Evolutionary conservation across 2,329 filamentous ascomycete species (phyloP).

Genomic region (Sclerotinia trifoliorum): DNA sequence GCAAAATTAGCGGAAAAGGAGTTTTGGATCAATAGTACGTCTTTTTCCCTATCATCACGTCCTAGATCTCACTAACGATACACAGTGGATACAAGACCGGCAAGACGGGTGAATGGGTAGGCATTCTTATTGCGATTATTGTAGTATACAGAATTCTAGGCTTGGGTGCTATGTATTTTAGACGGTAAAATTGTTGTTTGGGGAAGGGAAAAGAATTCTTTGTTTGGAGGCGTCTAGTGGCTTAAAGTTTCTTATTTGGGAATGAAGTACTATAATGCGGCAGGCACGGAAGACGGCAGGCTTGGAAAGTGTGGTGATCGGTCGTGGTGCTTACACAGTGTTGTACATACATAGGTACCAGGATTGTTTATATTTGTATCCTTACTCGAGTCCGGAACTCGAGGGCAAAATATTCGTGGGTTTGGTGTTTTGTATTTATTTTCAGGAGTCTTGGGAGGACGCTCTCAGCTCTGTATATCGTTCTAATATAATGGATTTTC

Average conservation of each 20-base stretch:
- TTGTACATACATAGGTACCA: conserved; percentile 3
- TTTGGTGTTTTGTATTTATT: background rate
- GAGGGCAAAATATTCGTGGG: background rate
- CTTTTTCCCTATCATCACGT: no score
- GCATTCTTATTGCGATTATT: conserved; percentile 76
- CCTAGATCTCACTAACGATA: conserved; percentile 3
- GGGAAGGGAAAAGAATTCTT: background rate
- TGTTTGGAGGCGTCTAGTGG: background rate
- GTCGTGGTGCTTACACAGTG: background rate
- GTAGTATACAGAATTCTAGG: conserved; percentile 68
- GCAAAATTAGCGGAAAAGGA: conserved; percentile 67
- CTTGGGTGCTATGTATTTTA: conserved; percentile 56
- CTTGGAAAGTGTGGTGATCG: conserved; percentile 8
- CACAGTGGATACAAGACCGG: conserved; percentile 59
- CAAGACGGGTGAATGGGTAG: conserved; percentile 66
- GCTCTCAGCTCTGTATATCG: background rate
- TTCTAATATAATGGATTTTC: background rate
- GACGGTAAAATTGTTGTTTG: conserved; percentile 19
- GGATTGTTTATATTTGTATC: conserved; percentile 3
- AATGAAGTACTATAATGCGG: background rate
- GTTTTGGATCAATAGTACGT: conserved; percentile 62
- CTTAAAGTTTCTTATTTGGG: background rate
- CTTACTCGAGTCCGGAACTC: background rate
- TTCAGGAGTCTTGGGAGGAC: no score
- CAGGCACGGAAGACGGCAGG: conserved; percentile 4